Percentiles rank a stretch among this genome's conserved stretches.
phyloP scores from a whole-genome alignment of 75 land plant genomes.

The Cupressus sempervirens region DNA sequence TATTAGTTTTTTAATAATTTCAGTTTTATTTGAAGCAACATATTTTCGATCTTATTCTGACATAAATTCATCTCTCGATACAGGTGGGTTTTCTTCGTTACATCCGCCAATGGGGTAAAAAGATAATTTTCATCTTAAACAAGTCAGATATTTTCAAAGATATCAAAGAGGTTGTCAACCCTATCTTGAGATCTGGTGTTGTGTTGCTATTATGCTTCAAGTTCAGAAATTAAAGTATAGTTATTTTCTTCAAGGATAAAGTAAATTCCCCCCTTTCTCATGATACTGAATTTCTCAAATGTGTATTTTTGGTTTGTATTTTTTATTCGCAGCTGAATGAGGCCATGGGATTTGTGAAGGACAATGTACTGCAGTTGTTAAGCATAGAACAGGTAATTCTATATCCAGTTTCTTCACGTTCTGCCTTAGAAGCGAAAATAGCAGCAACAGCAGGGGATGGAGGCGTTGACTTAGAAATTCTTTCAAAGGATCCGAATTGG shows the following conservation, averaged over 20 bases:
- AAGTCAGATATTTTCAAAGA: slow-evolving; percentile 75
- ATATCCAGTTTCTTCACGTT: slow-evolving; percentile 86
- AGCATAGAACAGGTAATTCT: slow-evolving; percentile 57
- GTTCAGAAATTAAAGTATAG: neutral
- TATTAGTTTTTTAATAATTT: neutral
- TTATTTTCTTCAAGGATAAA: neutral
- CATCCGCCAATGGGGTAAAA: slow-evolving; percentile 91
- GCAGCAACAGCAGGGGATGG: slow-evolving; percentile 30
- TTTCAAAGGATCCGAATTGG: slow-evolving; percentile 39
- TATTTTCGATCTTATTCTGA: slow-evolving; percentile 9
- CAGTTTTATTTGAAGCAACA: neutral
- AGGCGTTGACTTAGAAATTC: slow-evolving; percentile 15
- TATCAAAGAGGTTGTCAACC: slow-evolving; percentile 56
- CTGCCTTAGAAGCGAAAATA: slow-evolving; percentile 74
- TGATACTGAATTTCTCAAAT: neutral
- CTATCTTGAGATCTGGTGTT: neutral
- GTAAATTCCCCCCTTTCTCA: neutral
- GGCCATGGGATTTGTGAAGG: slow-evolving; percentile 72
- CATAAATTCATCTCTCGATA: neutral
- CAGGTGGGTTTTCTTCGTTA: slow-evolving; percentile 89
- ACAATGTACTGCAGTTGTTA: slow-evolving; percentile 61
- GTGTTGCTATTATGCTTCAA: neutral
- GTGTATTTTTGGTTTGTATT: neutral
- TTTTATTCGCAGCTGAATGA: slow-evolving; percentile 22
- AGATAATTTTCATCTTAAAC: slow-evolving; percentile 83